Base-by-base conservation (phyloP, 2,329 filamentous ascomycete species). In the Fragosphaeria purpurea region DNA sequence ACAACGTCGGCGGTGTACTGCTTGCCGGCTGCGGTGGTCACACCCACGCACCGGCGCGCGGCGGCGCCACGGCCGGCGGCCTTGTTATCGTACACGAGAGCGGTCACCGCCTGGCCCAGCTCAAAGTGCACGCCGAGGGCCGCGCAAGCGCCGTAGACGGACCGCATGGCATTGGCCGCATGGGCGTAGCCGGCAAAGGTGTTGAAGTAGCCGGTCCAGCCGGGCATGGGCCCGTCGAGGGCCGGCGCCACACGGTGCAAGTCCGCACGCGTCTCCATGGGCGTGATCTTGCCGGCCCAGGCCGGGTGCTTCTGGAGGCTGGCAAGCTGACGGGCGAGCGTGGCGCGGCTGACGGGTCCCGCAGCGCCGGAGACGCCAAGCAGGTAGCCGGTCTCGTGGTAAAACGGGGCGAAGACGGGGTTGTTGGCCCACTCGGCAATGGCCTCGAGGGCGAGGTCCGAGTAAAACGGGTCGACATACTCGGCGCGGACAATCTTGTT, bases 161-260 rank as follows among this genome's bases (percentile, higher is more conserved):
- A 71, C 6, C 63, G 63, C 5, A 81, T 58, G 0, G 77, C 71
- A 51, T 80, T 70, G 0, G 67, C 70, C 0, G 77, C 73, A 53
- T 80, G 76, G 1, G 75, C 76, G 50, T 80, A 81, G 2, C 78
- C 76, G 10, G 73, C 76, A 5, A 74, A 70, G 4, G 64, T 65
- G 58, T 82, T 83, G 45, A 77, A 67, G 59, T 83, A 83, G 6
- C 79, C 79, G 33, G 67, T 69, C 74, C 77, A 83, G 2, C 72
- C 72, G 0, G 67, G 63, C 41, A 80, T 60, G 0, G 70, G 64
- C 0, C 75, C 75, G 5, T 66, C 62, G 42, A 71, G 69, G 72
- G 67, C 1, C 60, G 3, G 65, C 53, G 5, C 76, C 57, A 2
- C 64, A 60, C 0, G 62, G 22, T 11, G 35, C 40, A 44, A 11